Base-by-base conservation (phyloP, 331 rosid species). In the Dryas integrifolia region DNA sequence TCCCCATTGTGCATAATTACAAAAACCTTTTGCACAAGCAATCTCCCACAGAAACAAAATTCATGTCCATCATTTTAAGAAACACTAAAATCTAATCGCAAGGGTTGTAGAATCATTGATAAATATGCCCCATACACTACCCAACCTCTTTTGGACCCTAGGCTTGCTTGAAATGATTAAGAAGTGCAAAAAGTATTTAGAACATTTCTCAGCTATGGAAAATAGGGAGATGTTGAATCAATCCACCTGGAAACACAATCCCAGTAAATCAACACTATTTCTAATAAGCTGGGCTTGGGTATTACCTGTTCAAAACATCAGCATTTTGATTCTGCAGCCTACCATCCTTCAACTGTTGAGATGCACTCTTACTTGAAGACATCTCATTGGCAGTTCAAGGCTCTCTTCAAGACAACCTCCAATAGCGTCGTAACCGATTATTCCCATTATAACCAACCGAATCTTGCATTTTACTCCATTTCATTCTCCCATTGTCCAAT, bases 281-380 rank as follows among this genome's bases (percentile, higher is more conserved):
- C 13, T 40, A 69, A 40, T 69, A 39, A 69, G 61, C 21, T 13
- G 45, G 18, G n/a, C 52, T 55, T 6, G 9, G 51, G 74, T 26
- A 16, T 73, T 58, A 82, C 87, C 87, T 72, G 26, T 72, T 67
- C 47, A 78, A 60, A 65, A 72, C 56, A 64, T 65, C 73, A 48
- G 84, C n/a, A 16, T 47, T 68, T 58, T 69, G 65, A 72, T 73
- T 60, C 60, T 71, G 85, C 53, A 58, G 47, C 5, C 77, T 55
- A 10, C 67, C 44, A 67, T 70, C 82, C 74, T 69, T 73, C 43
- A 62, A 64, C 76, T 57, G 74, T 16, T 64, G 81, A 55, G 72
- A 58, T 18, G 82, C 14, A 50, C 80, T 77, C 74, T 59, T 79
- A 38, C 65, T 56, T 52, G 81, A 74, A 78, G 89, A 85, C 89